Evolutionary conservation across 2,329 filamentous ascomycete genomes (phyloP), one percentile per base, ranked within the genome.

Genomic region (Apiospora marii): DNA sequence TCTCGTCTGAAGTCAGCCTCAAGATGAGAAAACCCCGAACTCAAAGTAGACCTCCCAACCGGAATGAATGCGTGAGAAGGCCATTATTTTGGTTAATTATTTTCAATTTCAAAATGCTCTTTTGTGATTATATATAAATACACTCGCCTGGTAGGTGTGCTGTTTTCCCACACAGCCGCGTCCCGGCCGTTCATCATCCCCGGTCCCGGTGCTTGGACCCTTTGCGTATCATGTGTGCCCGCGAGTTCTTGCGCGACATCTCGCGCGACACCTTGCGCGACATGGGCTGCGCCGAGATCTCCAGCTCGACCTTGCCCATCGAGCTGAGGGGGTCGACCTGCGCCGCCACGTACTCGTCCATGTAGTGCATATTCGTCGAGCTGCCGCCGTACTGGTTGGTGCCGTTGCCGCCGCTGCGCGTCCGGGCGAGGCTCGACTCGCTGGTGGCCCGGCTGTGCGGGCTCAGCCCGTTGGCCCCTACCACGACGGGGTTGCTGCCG

Each of bases 301-400:
- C 64, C 19, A 68, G 72, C 68, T 74, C 73, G 44, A 72, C 71
- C 68, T 48, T 68, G 53, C 67, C 64, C 41, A 51, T 30, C 24
- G 58, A 49, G 70, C 72, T 71, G 30, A 74, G 44, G 27, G 73
- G 73, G 53, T 74, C 71, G 69, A 74, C 73, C 48, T 73, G 73
- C 6, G 70, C 70, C 49, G 70, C 51, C 44, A 74, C 68, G 58
- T 74, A 74, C 43, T 70, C 72, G 70, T 74, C 73, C 70, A 69
- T 70, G 72, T 74, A 74, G 46, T 74, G 72, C 46, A 27, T 44
- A 16, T 49, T 48, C 34, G 12, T 41, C 4, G 4, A 16, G 12
- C 6, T 19, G 2, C 41, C 19, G 12, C 41, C 67, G 44, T 49
- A 61, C 22, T 58, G 37, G 34, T 19, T 67, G 37, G 5, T 37